Percentiles rank a stretch among this genome's conserved stretches.
These are phyloP conservation scores for Rhododendron mucronatum DNA, from an alignment of 148 eudicot species.

Conservation along the genomic window DNA sequence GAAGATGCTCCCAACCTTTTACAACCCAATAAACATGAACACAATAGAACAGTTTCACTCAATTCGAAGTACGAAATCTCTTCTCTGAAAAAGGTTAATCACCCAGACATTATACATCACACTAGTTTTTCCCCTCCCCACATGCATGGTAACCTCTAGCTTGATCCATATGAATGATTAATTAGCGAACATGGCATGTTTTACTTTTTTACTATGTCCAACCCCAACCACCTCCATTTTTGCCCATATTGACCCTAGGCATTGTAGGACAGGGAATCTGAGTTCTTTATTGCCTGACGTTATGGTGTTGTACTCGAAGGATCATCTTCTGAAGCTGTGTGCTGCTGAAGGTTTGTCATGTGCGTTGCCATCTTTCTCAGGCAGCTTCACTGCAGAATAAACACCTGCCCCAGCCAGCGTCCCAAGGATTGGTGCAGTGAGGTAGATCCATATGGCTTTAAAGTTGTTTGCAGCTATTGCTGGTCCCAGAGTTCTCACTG, in stretches of 20 bases:
- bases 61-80: not conserved
- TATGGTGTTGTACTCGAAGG: not conserved
- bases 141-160: not conserved
- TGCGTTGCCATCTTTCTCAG: conserved; percentile 45
- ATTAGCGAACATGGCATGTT: not conserved
- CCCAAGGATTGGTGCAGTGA: conserved; percentile 81
- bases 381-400: conserved; percentile 74
- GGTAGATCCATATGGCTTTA: conserved; percentile 77
- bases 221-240: not conserved
- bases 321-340: conserved; percentile 55
- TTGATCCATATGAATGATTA: not conserved
- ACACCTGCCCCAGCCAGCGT: conserved; percentile 87
- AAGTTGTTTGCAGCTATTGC: conserved; percentile 84
- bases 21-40: not conserved
- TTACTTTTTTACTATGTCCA: conserved; percentile 1
- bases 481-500: conserved; percentile 94
- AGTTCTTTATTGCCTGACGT: not conserved
- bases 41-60: not conserved
- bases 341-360: conserved; percentile 42
- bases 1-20: not conserved
- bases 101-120: not conserved
- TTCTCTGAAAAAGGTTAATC: not conserved
- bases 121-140: not conserved
- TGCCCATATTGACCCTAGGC: not conserved
- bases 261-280: not conserved